Evolutionary conservation across 306 rosid genomes (phyloP).

Genomic region (Medicago ruthenica): DNA sequence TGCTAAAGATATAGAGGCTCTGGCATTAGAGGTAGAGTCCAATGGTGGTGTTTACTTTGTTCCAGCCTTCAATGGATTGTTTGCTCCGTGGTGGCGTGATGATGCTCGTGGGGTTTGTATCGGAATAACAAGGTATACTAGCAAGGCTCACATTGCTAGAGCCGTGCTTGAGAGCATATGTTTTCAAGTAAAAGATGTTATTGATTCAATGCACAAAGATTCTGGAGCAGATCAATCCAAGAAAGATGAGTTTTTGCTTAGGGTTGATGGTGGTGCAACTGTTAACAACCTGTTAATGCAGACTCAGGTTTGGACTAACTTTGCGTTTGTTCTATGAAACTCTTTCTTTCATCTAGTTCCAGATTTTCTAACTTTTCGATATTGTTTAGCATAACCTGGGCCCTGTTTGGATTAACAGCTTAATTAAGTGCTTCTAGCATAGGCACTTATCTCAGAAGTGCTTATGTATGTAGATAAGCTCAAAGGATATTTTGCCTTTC

Average conservation of each 20-base stretch:
- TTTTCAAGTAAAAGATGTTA: slow-evolving; percentile 88
- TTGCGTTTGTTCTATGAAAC: slow-evolving; percentile 10
- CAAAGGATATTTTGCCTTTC: too few species aligned
- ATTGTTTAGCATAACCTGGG: not conserved
- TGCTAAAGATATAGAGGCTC: slow-evolving; percentile 72
- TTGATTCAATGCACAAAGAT: slow-evolving; percentile 89
- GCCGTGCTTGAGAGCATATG: slow-evolving; percentile 95
- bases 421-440: too few species aligned
- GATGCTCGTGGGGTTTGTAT: slow-evolving; percentile 92
- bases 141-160: slow-evolving; percentile 83
- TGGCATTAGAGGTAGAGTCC: slow-evolving; percentile 70
- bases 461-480: too few species aligned
- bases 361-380: not conserved
- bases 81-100: slow-evolving; percentile 98
- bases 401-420: too few species aligned
- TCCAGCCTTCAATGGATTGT: slow-evolving; percentile 91
- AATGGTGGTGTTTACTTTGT: slow-evolving; percentile 87
- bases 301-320: slow-evolving; percentile 71
- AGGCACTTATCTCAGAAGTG: too few species aligned
- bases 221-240: slow-evolving; percentile 41
- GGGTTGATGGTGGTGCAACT: slow-evolving; percentile 94
- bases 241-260: slow-evolving; percentile 60
- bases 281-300: slow-evolving; percentile 85
- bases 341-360: slow-evolving; percentile 19
- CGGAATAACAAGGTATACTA: slow-evolving; percentile 84